Evolutionary conservation across 1,284 basidiomycete species (phyloP).

Genomic region (Cronartium quercuum): DNA sequence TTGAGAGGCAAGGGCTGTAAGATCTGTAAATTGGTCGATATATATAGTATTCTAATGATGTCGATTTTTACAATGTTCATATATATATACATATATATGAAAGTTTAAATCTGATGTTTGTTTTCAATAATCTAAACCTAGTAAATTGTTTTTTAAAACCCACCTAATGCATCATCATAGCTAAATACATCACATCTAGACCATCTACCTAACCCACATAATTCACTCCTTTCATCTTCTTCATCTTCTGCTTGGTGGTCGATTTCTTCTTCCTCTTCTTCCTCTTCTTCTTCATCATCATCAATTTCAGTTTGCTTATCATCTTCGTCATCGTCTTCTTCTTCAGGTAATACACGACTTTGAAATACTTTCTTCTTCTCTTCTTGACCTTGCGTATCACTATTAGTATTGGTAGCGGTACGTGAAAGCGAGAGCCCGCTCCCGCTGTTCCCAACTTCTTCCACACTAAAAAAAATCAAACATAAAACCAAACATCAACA

Average conservation of each 20-base stretch:
- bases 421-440: neutral
- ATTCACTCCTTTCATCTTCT: neutral
- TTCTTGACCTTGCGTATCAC: neutral
- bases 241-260: neutral
- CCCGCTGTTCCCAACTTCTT: neutral
- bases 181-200: slow-evolving; percentile 25
- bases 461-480: neutral
- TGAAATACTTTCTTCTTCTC: neutral
- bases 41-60: too few species aligned
- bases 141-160: slow-evolving; percentile 34
- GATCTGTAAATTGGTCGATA: too few species aligned
- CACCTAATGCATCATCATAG: slow-evolving; percentile 27
- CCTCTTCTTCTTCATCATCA: slow-evolving; percentile 34
- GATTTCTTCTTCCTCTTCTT: slow-evolving; percentile 4
- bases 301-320: slow-evolving; percentile 4
- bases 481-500: neutral
- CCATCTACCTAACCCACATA: slow-evolving; percentile 30
- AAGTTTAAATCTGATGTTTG: too few species aligned
- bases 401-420: neutral
- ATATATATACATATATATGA: too few species aligned
- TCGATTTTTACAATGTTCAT: too few species aligned
- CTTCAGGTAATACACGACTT: neutral
- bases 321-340: neutral
- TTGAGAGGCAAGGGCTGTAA: too few species aligned
- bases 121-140: too few species aligned